A percentile compares a stretch with the other conserved stretches of the same genome.
Evolutionary conservation across 495 filamentous ascomycete species (phyloP).

Genomic region (Monascus purpureus): DNA sequence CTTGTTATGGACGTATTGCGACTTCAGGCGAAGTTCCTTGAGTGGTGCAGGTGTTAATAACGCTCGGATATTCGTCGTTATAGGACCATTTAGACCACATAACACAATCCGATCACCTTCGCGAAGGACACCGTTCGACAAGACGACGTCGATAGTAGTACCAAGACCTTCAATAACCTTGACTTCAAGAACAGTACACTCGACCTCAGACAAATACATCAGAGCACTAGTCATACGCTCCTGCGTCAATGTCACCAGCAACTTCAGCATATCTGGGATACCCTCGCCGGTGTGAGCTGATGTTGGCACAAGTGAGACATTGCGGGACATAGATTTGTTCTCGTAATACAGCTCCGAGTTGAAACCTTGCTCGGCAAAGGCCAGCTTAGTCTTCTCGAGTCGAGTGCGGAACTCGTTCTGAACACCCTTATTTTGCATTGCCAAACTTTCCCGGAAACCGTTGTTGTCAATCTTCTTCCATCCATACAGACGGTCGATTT

Average conservation of each 20-base stretch:
- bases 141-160: conserved; percentile 95
- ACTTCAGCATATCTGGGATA: conserved; percentile 97
- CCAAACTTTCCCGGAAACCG: conserved; percentile 85
- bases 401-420: conserved; percentile 91
- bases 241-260: conserved; percentile 81
- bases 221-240: conserved; percentile 95
- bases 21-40: conserved; percentile 89
- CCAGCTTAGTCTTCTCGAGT: conserved; percentile 80
- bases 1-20: conserved; percentile 95
- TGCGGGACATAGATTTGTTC: conserved; percentile 91
- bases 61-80: conserved; percentile 91
- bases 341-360: conserved; percentile 95
- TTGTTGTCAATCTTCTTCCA: conserved; percentile 99
- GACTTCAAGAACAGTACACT: conserved; percentile 96
- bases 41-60: conserved; percentile 87
- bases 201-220: conserved; percentile 97
- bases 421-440: conserved; percentile 81
- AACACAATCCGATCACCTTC: conserved; percentile 93
- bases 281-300: conserved; percentile 97
- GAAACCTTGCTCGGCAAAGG: conserved; percentile 92
- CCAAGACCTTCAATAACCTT: conserved; percentile 98
- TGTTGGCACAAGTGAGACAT: conserved; percentile 90
- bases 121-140: conserved; percentile 88
- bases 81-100: conserved; percentile 89
- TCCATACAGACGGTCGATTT: conserved; percentile 97